Conservation (phyloP, 257 asterid genomes). For the Parsonsia alboflavescens region DNA sequence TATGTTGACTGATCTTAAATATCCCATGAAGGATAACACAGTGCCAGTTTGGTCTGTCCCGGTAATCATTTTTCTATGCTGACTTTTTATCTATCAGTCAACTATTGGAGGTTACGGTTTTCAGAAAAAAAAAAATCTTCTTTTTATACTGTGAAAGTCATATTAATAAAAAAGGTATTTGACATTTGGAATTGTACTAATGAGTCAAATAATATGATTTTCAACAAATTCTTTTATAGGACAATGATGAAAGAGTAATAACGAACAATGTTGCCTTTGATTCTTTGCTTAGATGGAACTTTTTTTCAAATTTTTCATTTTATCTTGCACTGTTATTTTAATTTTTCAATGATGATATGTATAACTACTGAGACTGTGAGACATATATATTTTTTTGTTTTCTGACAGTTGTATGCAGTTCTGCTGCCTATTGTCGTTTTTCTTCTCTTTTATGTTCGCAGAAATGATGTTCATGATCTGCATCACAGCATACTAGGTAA, state of each 20-base stretch:
- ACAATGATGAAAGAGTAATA: no score
- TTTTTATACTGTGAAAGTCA: background rate
- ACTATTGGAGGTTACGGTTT: background rate
- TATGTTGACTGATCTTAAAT: conserved; percentile 73
- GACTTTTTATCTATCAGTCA: background rate
- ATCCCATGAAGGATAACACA: conserved; percentile 73
- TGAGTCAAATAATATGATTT: background rate
- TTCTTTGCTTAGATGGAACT: background rate
- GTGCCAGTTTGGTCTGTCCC: conserved; percentile 91
- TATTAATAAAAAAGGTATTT: background rate
- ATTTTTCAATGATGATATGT: background rate
- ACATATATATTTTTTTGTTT: background rate
- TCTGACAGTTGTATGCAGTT: conserved; percentile 58
- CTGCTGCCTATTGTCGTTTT: conserved; percentile 64
- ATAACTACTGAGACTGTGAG: conserved; percentile 14
- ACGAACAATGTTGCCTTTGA: background rate
- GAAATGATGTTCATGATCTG: conserved; percentile 74
- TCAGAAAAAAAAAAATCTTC: background rate
- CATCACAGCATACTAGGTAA: conserved; percentile 74
- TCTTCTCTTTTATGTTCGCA: conserved; percentile 53
- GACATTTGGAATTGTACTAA: no score
- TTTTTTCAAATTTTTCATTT: background rate
- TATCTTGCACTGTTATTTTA: background rate
- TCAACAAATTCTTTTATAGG: background rate
- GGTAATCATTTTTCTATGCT: conserved; percentile 34